Evolutionary conservation across 805 yeast species (phyloP), one percentile per base, ranked within the genome.

Genomic region (Priceomyces medius): DNA sequence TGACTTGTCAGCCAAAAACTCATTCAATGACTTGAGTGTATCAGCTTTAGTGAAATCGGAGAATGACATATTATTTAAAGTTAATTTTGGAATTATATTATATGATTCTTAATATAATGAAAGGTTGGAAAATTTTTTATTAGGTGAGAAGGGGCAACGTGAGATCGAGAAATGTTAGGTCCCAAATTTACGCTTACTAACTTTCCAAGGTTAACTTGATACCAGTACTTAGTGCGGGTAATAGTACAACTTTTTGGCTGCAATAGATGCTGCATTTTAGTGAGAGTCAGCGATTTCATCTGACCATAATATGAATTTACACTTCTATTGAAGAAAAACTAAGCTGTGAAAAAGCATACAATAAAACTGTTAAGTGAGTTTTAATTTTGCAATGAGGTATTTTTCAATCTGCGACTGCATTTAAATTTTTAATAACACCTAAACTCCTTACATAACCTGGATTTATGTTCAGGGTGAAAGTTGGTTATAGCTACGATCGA

Each of bases 1-100:
- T 57, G 96, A 87, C 81, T 88, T 86, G 76, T 85, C 91, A 71
- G 85, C 88, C 72, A 90, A 82, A 80, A 78, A 80, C 58, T 79
- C 78, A 86, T 90, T 83, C 68, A 90, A 83, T 66, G 87, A 64
- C 63, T 68, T 70, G 51, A 71, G 55, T 51, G 71, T 47, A 53
- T 83, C 89, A 61, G 80, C 76, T 72, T 83, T 84, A 55, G 91
- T 79, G 80, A 84, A 85, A 68, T 85, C 89, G 48, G 88, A 66
- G 79, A 77, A 83, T 63, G 90, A 80, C 90, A 85, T 84, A n/a
- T n/a, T n/a, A n/a, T n/a, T n/a, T n/a, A n/a, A n/a, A 63, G 43
- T 69, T 23, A 9, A n/a, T 26, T 21, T 26, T 26, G n/a, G 14
- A 26, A 26, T 37, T 31, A 18, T 37, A 31, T 16, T 20, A 20